Percentiles rank a stretch among this genome's conserved stretches.
phyloP scores from a whole-genome alignment of 768 basidiomycete genomes.

The Leccinum broughii region DNA sequence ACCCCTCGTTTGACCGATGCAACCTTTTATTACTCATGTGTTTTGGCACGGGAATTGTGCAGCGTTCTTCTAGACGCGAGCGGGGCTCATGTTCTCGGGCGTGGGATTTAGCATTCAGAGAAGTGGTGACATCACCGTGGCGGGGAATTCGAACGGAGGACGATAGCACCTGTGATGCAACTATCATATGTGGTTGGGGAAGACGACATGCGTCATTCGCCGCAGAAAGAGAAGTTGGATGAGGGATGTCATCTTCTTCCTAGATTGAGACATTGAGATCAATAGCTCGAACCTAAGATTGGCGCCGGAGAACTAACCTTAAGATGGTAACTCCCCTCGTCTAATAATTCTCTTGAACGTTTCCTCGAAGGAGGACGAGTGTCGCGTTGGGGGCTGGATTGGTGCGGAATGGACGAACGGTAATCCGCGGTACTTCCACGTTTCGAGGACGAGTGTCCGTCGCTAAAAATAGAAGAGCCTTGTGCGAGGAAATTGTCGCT shows the following conservation, averaged over 20 bases:
- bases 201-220: constrained; percentile 26
- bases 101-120: constrained; percentile 19
- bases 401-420: constrained; percentile 16
- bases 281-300: constrained; percentile 29
- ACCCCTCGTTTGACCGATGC: constrained; percentile 30
- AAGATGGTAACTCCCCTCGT: constrained; percentile 27
- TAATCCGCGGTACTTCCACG: constrained; percentile 20
- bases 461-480: constrained; percentile 33
- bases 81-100: constrained; percentile 19
- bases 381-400: constrained; percentile 17
- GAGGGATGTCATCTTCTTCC: constrained; percentile 27
- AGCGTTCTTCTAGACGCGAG: constrained; percentile 28
- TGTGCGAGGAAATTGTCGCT: constrained; percentile 36
- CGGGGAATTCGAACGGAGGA: constrained; percentile 20
- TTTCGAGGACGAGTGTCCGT: constrained; percentile 21
- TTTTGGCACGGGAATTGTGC: constrained; percentile 21
- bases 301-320: constrained; percentile 33
- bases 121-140: constrained; percentile 6
- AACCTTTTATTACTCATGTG: constrained; percentile 28
- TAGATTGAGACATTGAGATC: constrained; percentile 29
- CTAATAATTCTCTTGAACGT: constrained; percentile 34
- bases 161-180: constrained; percentile 23
- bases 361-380: constrained; percentile 31
- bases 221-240: constrained; percentile 20
- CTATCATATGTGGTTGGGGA: constrained; percentile 25